Conservation (phyloP, 306 rosid species). For the Casuarina glauca region DNA sequence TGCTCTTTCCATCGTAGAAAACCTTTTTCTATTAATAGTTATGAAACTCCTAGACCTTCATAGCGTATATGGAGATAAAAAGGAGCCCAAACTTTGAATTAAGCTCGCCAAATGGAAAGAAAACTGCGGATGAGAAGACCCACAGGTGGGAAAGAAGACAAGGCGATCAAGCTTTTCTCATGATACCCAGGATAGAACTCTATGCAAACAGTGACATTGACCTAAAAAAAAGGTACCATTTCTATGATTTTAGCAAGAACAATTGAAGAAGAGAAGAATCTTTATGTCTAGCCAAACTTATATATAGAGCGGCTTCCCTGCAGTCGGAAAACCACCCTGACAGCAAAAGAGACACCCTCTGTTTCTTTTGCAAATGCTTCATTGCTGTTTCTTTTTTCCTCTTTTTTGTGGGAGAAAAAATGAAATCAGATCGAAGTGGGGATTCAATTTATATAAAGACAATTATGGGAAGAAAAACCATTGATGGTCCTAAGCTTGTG, state of each 20-base stretch:
- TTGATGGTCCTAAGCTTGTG: conserved; percentile 17
- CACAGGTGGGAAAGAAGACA: conserved; percentile 17
- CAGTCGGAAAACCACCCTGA: conserved; percentile 51
- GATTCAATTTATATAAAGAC: background rate
- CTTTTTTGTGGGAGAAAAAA: background rate
- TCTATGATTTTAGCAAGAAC: background rate
- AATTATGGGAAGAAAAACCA: background rate
- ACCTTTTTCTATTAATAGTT: background rate
- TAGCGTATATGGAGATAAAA: background rate
- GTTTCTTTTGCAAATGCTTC: background rate
- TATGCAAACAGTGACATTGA: background rate
- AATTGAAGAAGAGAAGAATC: background rate
- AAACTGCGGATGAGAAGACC: background rate
- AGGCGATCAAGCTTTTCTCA: background rate
- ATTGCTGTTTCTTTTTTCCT: too few species aligned
- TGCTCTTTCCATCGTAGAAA: background rate
- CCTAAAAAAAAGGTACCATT: background rate
- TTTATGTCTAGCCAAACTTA: background rate
- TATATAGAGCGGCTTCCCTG: conserved; percentile 48
- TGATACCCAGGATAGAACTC: background rate
- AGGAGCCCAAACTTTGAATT: background rate
- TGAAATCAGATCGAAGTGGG: background rate
- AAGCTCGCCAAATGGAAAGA: background rate
- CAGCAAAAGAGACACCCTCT: conserved; percentile 3
- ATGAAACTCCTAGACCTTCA: background rate